Evolutionary conservation across 352 stramenopile species (phyloP), one percentile per base, ranked within the genome.

Genomic region (Pythium guiyangense): DNA sequence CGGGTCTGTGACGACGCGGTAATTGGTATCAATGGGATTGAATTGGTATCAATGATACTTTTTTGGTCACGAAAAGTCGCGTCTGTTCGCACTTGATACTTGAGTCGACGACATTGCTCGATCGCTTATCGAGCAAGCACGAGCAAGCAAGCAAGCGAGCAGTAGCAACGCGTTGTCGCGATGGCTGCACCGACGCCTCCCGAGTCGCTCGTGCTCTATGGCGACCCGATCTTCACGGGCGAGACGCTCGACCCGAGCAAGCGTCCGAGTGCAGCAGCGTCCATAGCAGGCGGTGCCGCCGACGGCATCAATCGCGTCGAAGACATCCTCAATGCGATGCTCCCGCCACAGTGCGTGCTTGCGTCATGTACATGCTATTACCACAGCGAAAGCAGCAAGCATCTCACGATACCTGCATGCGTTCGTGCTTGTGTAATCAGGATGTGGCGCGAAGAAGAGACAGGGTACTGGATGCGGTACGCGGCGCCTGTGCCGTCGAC

Each of bases 391-490:
- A 37, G 29, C 29, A 34, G 8, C 29, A 34, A 10, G 8, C 29
- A 34, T 4, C 31, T 37, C 31, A 37, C 8, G 31, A 11, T 11
- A 10, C 31, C 1, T 29, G 29, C 40, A 25, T 50, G 6, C 40
- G 6, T 34, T 9, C 37, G 12, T 50, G 22, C 20, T 12, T 34
- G 6, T 4, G 17, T 11, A n/a, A 31, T 15, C 11, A 95, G 85
- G 50, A 86, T 90, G 66, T 93, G 86, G 86, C 71, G 66, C 3
- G 77, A 92, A 61, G 81, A 92, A 61, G 78, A 77, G 22, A 87
- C 85, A 3, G 82, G 85, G 15, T 89, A 76, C 56, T 98, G 88
- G 89, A 89, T 97, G 73, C 91, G 95, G 55, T 97, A 97, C 64
- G 80, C 86, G 34, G 94, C 79, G 17, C 88, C 93, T 25, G 77